phyloP scores from a whole-genome alignment of 805 yeast species.

The Yamadazyma philogaea region DNA sequence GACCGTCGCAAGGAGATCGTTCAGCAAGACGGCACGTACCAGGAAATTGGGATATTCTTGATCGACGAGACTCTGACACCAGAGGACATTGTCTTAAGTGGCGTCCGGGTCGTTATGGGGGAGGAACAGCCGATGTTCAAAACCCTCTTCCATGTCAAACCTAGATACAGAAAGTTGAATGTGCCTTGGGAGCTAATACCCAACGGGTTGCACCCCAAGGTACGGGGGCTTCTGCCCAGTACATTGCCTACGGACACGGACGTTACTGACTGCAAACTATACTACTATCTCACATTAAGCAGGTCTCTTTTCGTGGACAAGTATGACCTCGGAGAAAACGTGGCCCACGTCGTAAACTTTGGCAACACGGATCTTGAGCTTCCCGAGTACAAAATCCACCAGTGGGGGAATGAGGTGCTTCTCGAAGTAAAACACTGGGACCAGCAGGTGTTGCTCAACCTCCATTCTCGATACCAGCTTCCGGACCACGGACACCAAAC shows the following conservation, averaged over 20 bases:
- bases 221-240: slow-evolving; percentile 15
- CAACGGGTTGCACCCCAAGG: slow-evolving; percentile 39
- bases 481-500: slow-evolving; percentile 19
- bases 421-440: slow-evolving; percentile 21
- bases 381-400: slow-evolving; percentile 34
- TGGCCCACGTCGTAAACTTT: slow-evolving; percentile 22
- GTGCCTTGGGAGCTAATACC: slow-evolving; percentile 1
- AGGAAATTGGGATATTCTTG: slow-evolving; percentile 38
- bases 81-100: slow-evolving; percentile 37
- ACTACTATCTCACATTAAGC: slow-evolving; percentile 29
- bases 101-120: slow-evolving; percentile 28
- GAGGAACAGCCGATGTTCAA: slow-evolving; percentile 22
- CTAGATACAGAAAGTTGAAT: slow-evolving; percentile 16
- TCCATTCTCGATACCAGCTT: slow-evolving; percentile 42
- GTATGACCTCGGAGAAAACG: slow-evolving; percentile 29
- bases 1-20: neutral
- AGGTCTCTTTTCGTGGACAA: slow-evolving; percentile 36
- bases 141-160: slow-evolving; percentile 42
- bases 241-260: slow-evolving; percentile 22
- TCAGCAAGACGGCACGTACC: slow-evolving; percentile 10
- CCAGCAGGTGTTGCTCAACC: slow-evolving; percentile 22
- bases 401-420: slow-evolving; percentile 42
- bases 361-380: slow-evolving; percentile 39
- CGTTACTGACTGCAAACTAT: slow-evolving; percentile 28
- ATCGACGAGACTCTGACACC: slow-evolving; percentile 24